A percentile compares a stretch with the other conserved stretches of the same genome.
Evolutionary conservation across 306 rosid species (phyloP).

Genomic region (Rosa multiflora): DNA sequence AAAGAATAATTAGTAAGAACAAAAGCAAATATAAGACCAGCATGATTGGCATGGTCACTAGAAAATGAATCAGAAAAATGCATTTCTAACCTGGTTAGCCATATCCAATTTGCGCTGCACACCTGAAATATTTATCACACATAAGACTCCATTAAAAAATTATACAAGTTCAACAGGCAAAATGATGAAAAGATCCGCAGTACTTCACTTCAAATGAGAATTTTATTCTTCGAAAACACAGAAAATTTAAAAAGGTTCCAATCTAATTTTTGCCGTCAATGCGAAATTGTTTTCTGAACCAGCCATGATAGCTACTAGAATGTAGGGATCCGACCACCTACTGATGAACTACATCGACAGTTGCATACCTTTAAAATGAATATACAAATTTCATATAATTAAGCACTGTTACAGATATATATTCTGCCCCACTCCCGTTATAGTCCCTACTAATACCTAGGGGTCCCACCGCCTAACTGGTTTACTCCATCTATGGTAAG

Average conservation of each 20-base stretch:
- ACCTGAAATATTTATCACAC: constrained; percentile 46
- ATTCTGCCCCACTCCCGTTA: not conserved
- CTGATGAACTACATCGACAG: not conserved
- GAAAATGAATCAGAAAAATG: not conserved
- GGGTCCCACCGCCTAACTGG: not conserved
- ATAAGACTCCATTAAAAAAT: constrained; percentile 19
- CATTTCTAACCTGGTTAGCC: constrained; percentile 59
- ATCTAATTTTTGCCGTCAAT: not conserved
- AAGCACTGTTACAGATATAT: not conserved
- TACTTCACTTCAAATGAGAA: not conserved
- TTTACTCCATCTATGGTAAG: not conserved
- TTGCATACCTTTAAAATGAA: not conserved
- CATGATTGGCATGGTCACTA: not conserved
- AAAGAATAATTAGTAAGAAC: not conserved
- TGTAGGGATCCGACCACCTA: not conserved
- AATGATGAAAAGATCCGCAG: not conserved
- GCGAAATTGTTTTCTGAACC: not conserved
- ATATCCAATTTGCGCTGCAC: constrained; percentile 92
- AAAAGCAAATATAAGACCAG: not conserved
- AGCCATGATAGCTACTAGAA: not conserved
- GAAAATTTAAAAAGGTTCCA: not conserved
- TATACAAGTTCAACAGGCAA: not conserved
- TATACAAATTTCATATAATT: not conserved
- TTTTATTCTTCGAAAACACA: not conserved
- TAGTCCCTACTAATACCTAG: not conserved